Evolutionary conservation across 306 rosid species (phyloP).

Genomic region (Gastrolobium villosum): DNA sequence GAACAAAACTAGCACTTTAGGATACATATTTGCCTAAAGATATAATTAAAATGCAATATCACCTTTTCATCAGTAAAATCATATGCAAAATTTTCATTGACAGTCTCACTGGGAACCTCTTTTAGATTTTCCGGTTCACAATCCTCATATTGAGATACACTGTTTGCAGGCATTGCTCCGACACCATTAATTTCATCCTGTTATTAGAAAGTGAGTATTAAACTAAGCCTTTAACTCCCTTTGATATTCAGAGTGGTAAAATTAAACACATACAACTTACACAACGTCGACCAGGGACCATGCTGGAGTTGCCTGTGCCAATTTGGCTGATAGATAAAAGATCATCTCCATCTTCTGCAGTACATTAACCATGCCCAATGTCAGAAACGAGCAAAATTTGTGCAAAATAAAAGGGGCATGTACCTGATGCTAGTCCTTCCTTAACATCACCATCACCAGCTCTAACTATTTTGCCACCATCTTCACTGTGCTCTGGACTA

Average conservation of each 20-base stretch:
- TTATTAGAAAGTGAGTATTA: slow-evolving; percentile 57
- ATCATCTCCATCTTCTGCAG: slow-evolving; percentile 62
- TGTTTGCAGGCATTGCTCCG: slow-evolving; percentile 49
- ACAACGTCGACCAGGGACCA: slow-evolving; percentile 83
- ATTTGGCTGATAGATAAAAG: slow-evolving; percentile 45
- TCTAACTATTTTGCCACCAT: slow-evolving; percentile 39
- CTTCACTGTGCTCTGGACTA: slow-evolving; percentile 56
- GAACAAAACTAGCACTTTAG: too few relatives aligned
- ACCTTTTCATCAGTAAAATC: slow-evolving; percentile 92
- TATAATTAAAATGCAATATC: slow-evolving; percentile 34
- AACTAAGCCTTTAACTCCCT: slow-evolving; percentile 57
- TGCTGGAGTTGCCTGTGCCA: slow-evolving; percentile 50
- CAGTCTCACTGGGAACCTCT: slow-evolving; percentile 50
- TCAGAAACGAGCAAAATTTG: slow-evolving; percentile 51
- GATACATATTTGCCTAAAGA: slow-evolving; percentile 8
- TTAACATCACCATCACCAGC: slow-evolving; percentile 44
- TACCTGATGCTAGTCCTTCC: slow-evolving; percentile 53
- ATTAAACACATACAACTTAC: slow-evolving; percentile 99
- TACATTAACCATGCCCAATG: slow-evolving; percentile 38
- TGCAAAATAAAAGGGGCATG: slow-evolving; percentile 35
- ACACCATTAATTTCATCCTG: slow-evolving; percentile 73
- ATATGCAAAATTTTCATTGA: slow-evolving; percentile 55
- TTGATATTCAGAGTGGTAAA: slow-evolving; percentile 57
- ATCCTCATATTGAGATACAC: slow-evolving; percentile 50
- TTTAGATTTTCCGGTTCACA: slow-evolving; percentile 54